phyloP scores from a whole-genome alignment of 2,329 filamentous ascomycete genomes.

The Talaromyces sp. region DNA sequence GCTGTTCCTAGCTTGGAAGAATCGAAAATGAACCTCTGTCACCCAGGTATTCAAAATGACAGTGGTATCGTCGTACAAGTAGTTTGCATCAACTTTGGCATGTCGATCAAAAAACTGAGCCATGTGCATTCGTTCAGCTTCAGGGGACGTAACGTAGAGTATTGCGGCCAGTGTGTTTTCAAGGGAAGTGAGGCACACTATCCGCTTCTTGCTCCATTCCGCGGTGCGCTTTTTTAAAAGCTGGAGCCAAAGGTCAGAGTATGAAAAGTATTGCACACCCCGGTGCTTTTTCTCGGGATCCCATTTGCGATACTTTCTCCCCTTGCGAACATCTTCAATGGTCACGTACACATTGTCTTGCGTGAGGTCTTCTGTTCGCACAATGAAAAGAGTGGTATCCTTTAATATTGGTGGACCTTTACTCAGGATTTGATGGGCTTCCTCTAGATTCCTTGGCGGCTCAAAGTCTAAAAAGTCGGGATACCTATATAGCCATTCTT shows the following conservation, averaged over 20 bases:
- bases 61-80: slow-evolving; percentile 21
- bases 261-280: neutral
- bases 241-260: neutral
- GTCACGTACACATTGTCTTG: neutral
- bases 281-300: neutral
- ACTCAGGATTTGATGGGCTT: neutral
- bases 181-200: neutral
- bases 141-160: neutral
- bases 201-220: neutral
- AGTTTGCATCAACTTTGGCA: slow-evolving; percentile 8
- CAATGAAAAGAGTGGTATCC: neutral
- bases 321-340: neutral
- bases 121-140: neutral
- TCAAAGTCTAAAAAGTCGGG: slow-evolving; percentile 13
- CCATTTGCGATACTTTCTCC: neutral
- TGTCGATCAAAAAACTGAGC: slow-evolving; percentile 16
- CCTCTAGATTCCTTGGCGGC: neutral
- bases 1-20: slow-evolving; percentile 14
- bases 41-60: slow-evolving; percentile 21
- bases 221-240: neutral
- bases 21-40: slow-evolving; percentile 26
- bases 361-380: no score
- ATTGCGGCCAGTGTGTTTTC: neutral
- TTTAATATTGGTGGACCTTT: neutral
- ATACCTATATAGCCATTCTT: slow-evolving; percentile 15